phyloP scores from a whole-genome alignment of 1,284 basidiomycete species.

The Cutaneotrichosporon spelunceum region DNA sequence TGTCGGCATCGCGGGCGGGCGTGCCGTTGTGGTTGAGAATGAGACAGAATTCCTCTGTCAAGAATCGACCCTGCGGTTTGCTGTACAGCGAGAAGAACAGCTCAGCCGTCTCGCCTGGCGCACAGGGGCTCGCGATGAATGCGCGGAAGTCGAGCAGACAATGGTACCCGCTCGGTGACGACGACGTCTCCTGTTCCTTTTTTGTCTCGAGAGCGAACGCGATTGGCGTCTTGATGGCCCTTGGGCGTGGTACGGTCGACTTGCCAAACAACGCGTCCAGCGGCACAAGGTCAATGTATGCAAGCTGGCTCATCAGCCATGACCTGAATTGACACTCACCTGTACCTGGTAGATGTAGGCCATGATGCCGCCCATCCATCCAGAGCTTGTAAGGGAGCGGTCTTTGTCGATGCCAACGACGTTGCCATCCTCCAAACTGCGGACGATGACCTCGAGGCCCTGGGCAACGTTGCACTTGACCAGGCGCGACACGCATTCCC shows the following conservation, averaged over 20 bases:
- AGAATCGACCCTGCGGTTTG: slow-evolving; percentile 72
- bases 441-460: slow-evolving; percentile 88
- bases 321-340: slow-evolving; percentile 26
- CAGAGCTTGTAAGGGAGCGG: slow-evolving; percentile 68
- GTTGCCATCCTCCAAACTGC: slow-evolving; percentile 86
- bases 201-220: slow-evolving; percentile 9
- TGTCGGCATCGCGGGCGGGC: slow-evolving; percentile 65
- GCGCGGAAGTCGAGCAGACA: slow-evolving; percentile 84
- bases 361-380: slow-evolving; percentile 67
- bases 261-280: slow-evolving; percentile 43
- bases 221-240: slow-evolving; percentile 16
- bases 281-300: slow-evolving; percentile 66
- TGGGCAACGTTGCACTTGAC: slow-evolving; percentile 90
- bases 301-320: slow-evolving; percentile 53
- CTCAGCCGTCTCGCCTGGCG: slow-evolving; percentile 85
- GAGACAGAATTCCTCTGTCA: slow-evolving; percentile 91
- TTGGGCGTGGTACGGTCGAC: slow-evolving; percentile 15
- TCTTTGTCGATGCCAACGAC: slow-evolving; percentile 78
- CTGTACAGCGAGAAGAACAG: slow-evolving; percentile 92
- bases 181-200: background rate
- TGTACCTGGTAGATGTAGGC: slow-evolving; percentile 66
- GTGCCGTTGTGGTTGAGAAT: slow-evolving; percentile 89
- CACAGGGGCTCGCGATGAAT: slow-evolving; percentile 84
- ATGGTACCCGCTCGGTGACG: slow-evolving; percentile 61
- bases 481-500: slow-evolving; percentile 81